Percentiles rank a stretch among this genome's conserved stretches.
These are phyloP conservation scores for Lachancea kluyveri DNA, from an alignment of 805 yeast genomes.

Conservation along the genomic window DNA sequence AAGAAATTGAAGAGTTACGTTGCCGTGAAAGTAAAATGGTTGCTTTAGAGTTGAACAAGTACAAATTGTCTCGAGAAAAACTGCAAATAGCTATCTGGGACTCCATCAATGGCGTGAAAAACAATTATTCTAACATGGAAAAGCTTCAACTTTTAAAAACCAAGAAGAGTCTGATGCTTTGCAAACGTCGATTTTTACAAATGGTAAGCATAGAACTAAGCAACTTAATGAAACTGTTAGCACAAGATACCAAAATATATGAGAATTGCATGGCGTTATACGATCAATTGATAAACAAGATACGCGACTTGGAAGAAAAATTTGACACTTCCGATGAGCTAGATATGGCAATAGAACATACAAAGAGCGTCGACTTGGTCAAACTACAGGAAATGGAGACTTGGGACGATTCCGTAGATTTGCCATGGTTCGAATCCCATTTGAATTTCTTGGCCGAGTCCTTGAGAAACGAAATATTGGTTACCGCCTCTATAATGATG, in stretches of 20 bases:
- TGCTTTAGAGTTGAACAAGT: conserved; percentile 33
- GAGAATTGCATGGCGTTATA: conserved; percentile 18
- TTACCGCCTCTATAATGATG: conserved; percentile 48
- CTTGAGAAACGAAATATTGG: conserved; percentile 47
- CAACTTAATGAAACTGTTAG: conserved; percentile 18
- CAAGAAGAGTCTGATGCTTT: conserved; percentile 31
- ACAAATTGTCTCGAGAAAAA: conserved; percentile 32
- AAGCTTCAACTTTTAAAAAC: conserved; percentile 41
- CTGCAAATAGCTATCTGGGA: conserved; percentile 37
- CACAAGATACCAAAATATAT: conserved; percentile 17
- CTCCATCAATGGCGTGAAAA: conserved; percentile 36
- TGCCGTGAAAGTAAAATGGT: conserved; percentile 43
- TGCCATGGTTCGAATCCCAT: conserved; percentile 35
- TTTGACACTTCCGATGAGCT: conserved; percentile 50
- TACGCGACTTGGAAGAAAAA: conserved; percentile 45
- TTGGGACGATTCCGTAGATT: conserved; percentile 44
- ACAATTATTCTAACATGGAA: conserved; percentile 35
- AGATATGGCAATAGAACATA: conserved; percentile 39
- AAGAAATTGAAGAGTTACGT: conserved; percentile 64
- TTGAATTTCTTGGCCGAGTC: conserved; percentile 40
- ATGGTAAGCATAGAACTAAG: conserved; percentile 38
- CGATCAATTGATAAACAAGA: conserved; percentile 36
- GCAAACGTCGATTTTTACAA: conserved; percentile 36
- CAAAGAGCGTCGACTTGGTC: conserved; percentile 37
- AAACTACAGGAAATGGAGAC: conserved; percentile 46